These are phyloP conservation scores for Boletus mariae DNA, from an alignment of 1,284 basidiomycete genomes.

Conservation along the genomic window DNA sequence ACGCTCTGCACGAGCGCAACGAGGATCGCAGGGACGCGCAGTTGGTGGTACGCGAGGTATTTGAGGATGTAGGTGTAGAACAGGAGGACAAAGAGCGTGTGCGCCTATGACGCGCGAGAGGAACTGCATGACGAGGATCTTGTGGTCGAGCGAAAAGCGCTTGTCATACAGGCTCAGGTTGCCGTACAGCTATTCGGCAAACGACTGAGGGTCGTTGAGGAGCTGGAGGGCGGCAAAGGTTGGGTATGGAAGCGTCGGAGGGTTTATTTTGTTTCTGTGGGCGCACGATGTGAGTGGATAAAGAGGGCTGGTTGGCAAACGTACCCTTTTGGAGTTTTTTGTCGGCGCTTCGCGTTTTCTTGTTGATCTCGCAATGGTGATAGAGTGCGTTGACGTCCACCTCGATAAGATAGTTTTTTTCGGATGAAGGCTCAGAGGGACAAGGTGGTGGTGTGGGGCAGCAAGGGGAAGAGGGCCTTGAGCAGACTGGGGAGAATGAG, in stretches of 20 bases:
- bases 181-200: slow-evolving; percentile 93
- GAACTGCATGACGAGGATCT: slow-evolving; percentile 96
- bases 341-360: slow-evolving; percentile 79
- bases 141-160: slow-evolving; percentile 92
- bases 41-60: slow-evolving; percentile 91
- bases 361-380: slow-evolving; percentile 85
- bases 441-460: slow-evolving; percentile 89
- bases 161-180: slow-evolving; percentile 86
- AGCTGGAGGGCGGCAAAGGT: slow-evolving; percentile 93
- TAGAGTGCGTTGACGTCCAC: slow-evolving; percentile 71
- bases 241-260: slow-evolving; percentile 49
- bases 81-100: slow-evolving; percentile 88
- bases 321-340: slow-evolving; percentile 77
- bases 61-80: slow-evolving; percentile 97
- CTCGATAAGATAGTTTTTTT: slow-evolving; percentile 82
- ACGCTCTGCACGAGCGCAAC: slow-evolving; percentile 94
- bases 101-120: slow-evolving; percentile 90
- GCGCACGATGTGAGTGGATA: not conserved
- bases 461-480: slow-evolving; percentile 88
- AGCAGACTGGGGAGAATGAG: slow-evolving; percentile 60
- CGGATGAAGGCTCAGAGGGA: slow-evolving; percentile 83
- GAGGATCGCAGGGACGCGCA: slow-evolving; percentile 91
- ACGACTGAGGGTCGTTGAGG: slow-evolving; percentile 93
- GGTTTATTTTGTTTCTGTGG: slow-evolving; percentile 60
- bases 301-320: slow-evolving; percentile 5